Percentiles rank a stretch among this genome's conserved stretches.
These are phyloP conservation scores for Ogataea degrootiae DNA, from an alignment of 805 yeast genomes.

Conservation along the genomic window DNA sequence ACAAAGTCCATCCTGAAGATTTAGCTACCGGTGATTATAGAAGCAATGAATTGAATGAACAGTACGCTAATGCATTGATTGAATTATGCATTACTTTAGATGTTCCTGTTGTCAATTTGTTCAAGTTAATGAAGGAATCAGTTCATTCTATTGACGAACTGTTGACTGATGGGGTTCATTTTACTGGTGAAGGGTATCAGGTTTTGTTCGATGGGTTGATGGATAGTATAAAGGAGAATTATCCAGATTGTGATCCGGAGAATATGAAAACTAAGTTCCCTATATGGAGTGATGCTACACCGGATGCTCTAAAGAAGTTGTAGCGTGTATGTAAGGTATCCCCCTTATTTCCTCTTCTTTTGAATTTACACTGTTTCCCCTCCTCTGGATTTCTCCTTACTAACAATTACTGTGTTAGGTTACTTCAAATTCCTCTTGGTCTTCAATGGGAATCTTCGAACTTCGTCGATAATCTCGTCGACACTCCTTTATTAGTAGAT, in stretches of 20 bases:
- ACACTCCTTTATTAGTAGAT: no score
- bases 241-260: constrained; percentile 28
- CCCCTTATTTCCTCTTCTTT: no score
- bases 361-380: no score
- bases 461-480: no score
- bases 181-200: constrained; percentile 32
- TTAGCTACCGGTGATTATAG: constrained; percentile 39
- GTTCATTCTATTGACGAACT: constrained; percentile 29
- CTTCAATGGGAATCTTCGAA: no score
- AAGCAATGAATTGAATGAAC: constrained; percentile 37
- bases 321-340: no score
- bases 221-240: constrained; percentile 26
- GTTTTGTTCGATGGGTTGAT: constrained; percentile 31
- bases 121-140: constrained; percentile 28
- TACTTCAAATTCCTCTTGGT: no score
- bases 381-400: no score
- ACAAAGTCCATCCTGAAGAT: constrained; percentile 29
- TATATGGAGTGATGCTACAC: constrained; percentile 15
- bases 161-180: constrained; percentile 42
- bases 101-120: constrained; percentile 57
- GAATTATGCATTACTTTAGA: constrained; percentile 39
- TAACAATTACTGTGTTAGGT: no score
- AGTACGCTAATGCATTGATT: constrained; percentile 48
- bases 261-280: constrained; percentile 18
- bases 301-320: constrained; percentile 6